These are phyloP conservation scores for Aspergillus sp. DNA, from an alignment of 2,329 filamentous ascomycete genomes.

Conservation along the genomic window DNA sequence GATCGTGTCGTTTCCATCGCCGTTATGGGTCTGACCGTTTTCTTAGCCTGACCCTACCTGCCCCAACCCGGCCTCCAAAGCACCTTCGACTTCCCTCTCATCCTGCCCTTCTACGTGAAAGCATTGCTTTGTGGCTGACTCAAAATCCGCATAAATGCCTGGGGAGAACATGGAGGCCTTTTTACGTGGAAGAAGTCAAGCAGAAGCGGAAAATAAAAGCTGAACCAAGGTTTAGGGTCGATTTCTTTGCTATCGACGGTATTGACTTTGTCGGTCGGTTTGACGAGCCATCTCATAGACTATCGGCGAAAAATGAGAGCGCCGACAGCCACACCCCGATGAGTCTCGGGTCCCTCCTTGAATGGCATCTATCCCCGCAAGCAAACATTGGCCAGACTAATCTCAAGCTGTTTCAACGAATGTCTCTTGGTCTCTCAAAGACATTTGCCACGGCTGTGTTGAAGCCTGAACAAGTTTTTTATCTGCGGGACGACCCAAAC, in stretches of 20 bases:
- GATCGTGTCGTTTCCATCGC: constrained; percentile 46
- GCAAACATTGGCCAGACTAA: constrained; percentile 40
- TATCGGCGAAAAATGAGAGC: constrained; percentile 13
- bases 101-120: constrained; percentile 31
- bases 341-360: constrained; percentile 38
- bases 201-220: constrained; percentile 27
- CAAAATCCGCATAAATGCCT: constrained; percentile 39
- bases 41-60: constrained; percentile 40
- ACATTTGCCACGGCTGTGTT: constrained; percentile 42
- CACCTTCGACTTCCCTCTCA: constrained; percentile 24
- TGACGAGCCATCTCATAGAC: constrained; percentile 21
- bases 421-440: constrained; percentile 45
- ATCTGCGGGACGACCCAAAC: constrained; percentile 27
- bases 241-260: constrained; percentile 48
- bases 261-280: constrained; percentile 33
- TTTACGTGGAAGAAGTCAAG: constrained; percentile 44
- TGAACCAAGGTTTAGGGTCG: constrained; percentile 31
- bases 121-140: constrained; percentile 41
- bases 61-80: constrained; percentile 26
- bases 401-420: constrained; percentile 47
- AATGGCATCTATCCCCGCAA: constrained; percentile 46
- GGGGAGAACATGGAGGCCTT: constrained; percentile 46
- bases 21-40: constrained; percentile 50
- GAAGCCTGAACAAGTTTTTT: constrained; percentile 37
- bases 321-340: constrained; percentile 36